phyloP scores from a whole-genome alignment of 352 stramenopile species.

The Thraustotheca clavata region DNA sequence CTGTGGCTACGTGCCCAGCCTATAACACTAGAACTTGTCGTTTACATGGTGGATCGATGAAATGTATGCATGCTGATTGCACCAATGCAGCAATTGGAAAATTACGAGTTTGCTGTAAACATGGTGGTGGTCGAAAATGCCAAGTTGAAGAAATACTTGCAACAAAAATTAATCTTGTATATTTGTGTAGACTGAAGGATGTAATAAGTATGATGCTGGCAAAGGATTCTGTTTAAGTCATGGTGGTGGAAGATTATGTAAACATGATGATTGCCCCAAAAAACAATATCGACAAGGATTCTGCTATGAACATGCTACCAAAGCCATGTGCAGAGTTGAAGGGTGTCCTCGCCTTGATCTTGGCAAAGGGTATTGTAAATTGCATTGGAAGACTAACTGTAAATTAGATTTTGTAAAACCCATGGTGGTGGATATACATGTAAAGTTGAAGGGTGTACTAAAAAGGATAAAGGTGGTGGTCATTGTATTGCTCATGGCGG shows the following conservation, averaged over 20 bases:
- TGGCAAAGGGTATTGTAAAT: conserved; percentile 35
- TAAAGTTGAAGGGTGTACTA: conserved; percentile 58
- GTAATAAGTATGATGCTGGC: conserved; percentile 62
- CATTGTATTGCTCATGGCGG: conserved; percentile 69
- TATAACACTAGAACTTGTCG: conserved; percentile 17
- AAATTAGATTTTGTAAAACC: conserved; percentile 42
- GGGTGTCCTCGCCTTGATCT: conserved; percentile 57
- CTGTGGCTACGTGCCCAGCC: conserved; percentile 37
- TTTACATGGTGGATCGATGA: conserved; percentile 18
- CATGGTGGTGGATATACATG: conserved; percentile 79
- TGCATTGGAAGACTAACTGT: not conserved
- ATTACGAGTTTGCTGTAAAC: conserved; percentile 20
- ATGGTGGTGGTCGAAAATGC: conserved; percentile 64
- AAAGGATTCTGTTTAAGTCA: conserved; percentile 58
- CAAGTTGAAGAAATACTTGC: conserved; percentile 21
- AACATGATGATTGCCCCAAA: conserved; percentile 52
- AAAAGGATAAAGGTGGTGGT: conserved; percentile 79
- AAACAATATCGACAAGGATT: conserved; percentile 70
- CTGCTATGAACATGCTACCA: conserved; percentile 64
- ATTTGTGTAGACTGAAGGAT: conserved; percentile 32
- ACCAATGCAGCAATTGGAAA: conserved; percentile 19
- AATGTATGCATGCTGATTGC: conserved; percentile 18
- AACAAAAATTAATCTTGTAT: not conserved
- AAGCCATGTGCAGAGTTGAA: conserved; percentile 59
- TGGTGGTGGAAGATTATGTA: conserved; percentile 60